Percentiles rank a stretch among this genome's conserved stretches.
Evolutionary conservation across 768 basidiomycete genomes (phyloP).

Genomic region (Xanthoconium purpureum): DNA sequence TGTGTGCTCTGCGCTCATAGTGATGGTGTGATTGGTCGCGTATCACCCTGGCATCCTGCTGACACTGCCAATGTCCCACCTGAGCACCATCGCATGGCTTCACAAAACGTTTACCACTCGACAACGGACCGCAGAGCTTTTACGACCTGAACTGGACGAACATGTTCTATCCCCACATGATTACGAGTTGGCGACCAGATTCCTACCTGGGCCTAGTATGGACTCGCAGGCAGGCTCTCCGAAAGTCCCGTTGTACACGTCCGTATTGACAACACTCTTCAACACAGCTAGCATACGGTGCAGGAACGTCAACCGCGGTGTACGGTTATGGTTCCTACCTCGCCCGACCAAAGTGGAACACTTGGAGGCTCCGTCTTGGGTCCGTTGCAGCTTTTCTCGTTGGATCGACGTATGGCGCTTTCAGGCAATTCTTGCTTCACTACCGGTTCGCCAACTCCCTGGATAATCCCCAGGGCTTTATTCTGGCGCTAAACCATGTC

Average conservation of each 20-base stretch:
- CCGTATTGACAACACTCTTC: constrained; percentile 1
- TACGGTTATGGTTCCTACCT: constrained; percentile 26
- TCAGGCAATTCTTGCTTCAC: constrained; percentile 29
- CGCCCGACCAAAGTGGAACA: constrained; percentile 29
- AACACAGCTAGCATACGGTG: constrained; percentile 21
- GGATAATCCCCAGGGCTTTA: constrained; percentile 31
- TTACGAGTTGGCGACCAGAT: constrained; percentile 52
- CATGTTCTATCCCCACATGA: constrained; percentile 39
- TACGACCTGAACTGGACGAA: constrained; percentile 31
- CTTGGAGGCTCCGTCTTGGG: constrained; percentile 24
- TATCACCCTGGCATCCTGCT: neutral
- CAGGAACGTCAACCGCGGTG: constrained; percentile 22
- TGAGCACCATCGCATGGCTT: constrained; percentile 34
- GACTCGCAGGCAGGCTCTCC: constrained; percentile 41
- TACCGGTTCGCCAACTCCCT: constrained; percentile 30
- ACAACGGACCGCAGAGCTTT: constrained; percentile 29
- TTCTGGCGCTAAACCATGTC: constrained; percentile 30
- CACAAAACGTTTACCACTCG: constrained; percentile 45
- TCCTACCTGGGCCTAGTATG: constrained; percentile 49
- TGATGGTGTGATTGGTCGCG: neutral
- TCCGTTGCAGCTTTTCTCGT: constrained; percentile 22
- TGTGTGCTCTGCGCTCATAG: constrained; percentile 8
- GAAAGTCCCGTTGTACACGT: neutral
- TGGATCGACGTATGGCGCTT: constrained; percentile 35
- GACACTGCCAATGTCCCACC: constrained; percentile 25